Evolutionary conservation across 768 basidiomycete genomes (phyloP), one percentile per base, ranked within the genome.

Genomic region (Pholiota conissans): DNA sequence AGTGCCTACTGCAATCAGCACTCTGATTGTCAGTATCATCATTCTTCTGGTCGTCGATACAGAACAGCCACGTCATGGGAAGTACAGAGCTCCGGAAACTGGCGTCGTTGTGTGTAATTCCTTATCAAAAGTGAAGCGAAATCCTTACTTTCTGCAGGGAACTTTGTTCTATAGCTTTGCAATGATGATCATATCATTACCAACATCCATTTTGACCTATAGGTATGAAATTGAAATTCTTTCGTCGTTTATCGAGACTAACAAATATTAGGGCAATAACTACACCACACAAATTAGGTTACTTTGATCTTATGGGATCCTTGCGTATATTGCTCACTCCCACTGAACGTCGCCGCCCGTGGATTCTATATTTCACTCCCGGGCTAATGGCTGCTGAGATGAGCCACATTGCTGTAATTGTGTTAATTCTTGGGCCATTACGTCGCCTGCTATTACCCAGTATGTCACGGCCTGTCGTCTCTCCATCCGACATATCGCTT

Each of bases 361-460:
- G 91, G 91, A 79, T 87, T 35, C 69, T 94, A 42, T 94, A 91
- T 68, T 63, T 90, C 39, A 93, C 91, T 1, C 92, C 92, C 0
- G 92, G 82, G 1, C 70, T 90, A 13, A 79, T 93, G 59, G 72
- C 87, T 9, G 81, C 89, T 16, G 80, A 84, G 61, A 72, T 84
- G 24, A 45, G 73, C 37, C 81, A 82, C 59, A 73, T 81, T 22
- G 67, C 62, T 14, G 69, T 80, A 50, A 76, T 82, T 45, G 76
- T 82, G n/a, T 68, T 82, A 26, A 71, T 74, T 49, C 70, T 84
- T 22, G 75, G 74, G 11, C 79, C 81, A 20, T 61, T 82, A 35
- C 79, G 80, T 56, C 76, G 79, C 58, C 61, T 79, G 32, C 70
- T 83, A 26, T 62, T 83, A 1, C 81, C 81, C 11, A 71, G 73